Percentiles rank a stretch among this genome's conserved stretches.
Conservation (phyloP, 75 land plant species). For the Gnetum montanum region DNA sequence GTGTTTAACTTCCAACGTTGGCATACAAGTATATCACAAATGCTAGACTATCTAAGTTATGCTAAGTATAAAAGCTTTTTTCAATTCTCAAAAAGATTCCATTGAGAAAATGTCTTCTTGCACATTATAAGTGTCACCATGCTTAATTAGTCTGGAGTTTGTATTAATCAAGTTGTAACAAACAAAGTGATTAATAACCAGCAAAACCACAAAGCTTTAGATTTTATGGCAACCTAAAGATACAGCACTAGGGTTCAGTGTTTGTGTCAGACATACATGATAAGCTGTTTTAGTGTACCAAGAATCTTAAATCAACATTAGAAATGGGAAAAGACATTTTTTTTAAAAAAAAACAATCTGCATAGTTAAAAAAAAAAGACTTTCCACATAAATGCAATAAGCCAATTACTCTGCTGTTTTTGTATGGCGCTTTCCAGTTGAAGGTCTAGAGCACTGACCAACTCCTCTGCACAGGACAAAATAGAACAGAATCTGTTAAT, state of each 20-base stretch:
- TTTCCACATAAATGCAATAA: background rate
- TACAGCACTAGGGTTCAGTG: background rate
- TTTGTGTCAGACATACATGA: background rate
- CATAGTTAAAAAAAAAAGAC: background rate
- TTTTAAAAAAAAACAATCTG: too few species aligned
- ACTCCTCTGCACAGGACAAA: conserved; percentile 29
- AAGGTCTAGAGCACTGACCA: conserved; percentile 31
- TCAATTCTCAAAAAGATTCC: too few species aligned
- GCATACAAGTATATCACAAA: too few species aligned
- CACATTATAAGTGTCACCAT: too few species aligned
- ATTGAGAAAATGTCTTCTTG: too few species aligned
- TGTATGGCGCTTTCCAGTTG: conserved; percentile 47
- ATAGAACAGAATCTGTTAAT: background rate
- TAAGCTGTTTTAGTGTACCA: background rate
- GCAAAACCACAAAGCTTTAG: background rate
- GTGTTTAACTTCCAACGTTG: too few species aligned
- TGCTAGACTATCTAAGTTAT: too few species aligned
- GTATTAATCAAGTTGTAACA: too few species aligned
- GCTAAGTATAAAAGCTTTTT: too few species aligned
- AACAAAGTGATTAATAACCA: too few species aligned
- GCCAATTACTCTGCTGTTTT: conserved; percentile 34
- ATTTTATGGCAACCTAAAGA: background rate
- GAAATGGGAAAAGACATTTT: too few species aligned
- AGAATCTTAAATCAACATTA: background rate
- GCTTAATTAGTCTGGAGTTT: too few species aligned